Conservation (phyloP, 2,329 filamentous ascomycete species). For the Pseudocercospora crystallina region DNA sequence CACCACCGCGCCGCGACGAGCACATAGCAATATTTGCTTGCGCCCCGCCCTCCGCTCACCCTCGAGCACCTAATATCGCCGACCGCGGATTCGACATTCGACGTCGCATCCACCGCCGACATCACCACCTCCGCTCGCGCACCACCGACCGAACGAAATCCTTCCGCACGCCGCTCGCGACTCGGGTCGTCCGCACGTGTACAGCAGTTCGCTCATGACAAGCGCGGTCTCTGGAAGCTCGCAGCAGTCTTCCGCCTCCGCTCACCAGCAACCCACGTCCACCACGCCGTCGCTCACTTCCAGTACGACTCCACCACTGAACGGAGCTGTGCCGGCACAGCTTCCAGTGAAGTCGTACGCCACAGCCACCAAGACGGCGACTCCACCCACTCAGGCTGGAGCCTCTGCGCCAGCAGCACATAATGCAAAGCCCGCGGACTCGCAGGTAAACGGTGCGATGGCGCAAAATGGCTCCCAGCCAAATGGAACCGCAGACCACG, state of each 20-base stretch:
- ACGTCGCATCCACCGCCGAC: slow-evolving; percentile 5
- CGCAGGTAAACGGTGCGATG: slow-evolving; percentile 77
- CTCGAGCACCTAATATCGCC: slow-evolving; percentile 10
- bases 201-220: slow-evolving; percentile 55
- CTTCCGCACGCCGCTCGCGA: slow-evolving; percentile 1
- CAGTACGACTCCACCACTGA: slow-evolving; percentile 52
- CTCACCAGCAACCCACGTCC: slow-evolving; percentile 32
- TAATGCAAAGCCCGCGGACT: slow-evolving; percentile 61
- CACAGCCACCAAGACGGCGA: slow-evolving; percentile 58
- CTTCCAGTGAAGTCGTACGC: slow-evolving; percentile 61
- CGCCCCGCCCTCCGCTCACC: slow-evolving; percentile 11
- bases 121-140: neutral
- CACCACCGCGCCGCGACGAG: slow-evolving; percentile 5
- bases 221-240: slow-evolving; percentile 57
- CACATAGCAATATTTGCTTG: neutral
- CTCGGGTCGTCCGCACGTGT: slow-evolving; percentile 10
- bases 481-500: slow-evolving; percentile 73
- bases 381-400: slow-evolving; percentile 55
- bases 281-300: slow-evolving; percentile 50
- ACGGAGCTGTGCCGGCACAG: slow-evolving; percentile 55
- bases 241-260: slow-evolving; percentile 34
- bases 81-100: slow-evolving; percentile 1
- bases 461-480: slow-evolving; percentile 36
- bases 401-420: slow-evolving; percentile 43
- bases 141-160: neutral